These are phyloP conservation scores for Limtongia smithiae DNA, from an alignment of 805 yeast species.

Conservation along the genomic window DNA sequence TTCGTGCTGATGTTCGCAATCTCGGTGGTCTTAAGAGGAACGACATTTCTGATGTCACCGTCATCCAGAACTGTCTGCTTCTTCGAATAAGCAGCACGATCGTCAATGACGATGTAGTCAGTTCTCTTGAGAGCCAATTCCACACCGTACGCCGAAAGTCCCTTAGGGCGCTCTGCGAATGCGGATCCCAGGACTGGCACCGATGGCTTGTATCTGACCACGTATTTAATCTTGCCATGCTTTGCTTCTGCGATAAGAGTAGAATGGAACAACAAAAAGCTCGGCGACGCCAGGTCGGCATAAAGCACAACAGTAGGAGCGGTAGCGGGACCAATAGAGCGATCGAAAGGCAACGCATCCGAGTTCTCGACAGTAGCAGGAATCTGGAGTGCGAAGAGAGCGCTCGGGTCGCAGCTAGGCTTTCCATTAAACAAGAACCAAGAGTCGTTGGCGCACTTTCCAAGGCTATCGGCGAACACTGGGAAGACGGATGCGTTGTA, in stretches of 20 bases:
- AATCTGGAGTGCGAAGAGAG: conserved; percentile 74
- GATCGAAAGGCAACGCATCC: conserved; percentile 49
- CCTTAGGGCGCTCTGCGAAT: conserved; percentile 2
- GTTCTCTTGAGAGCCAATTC: conserved; percentile 62
- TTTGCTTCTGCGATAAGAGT: conserved; percentile 58
- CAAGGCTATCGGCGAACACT: conserved; percentile 32
- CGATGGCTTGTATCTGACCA: conserved; percentile 66
- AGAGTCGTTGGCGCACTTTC: conserved; percentile 42
- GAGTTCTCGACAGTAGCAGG: conserved; percentile 29
- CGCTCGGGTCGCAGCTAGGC: conserved; percentile 63
- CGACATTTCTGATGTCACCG: conserved; percentile 28
- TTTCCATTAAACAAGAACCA: conserved; percentile 55
- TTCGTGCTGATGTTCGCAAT: conserved; percentile 33
- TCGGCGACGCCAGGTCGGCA: conserved; percentile 54
- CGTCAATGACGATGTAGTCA: conserved; percentile 64
- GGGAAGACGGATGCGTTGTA: conserved; percentile 43
- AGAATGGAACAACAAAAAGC: conserved; percentile 55
- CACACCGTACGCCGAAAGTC: conserved; percentile 57
- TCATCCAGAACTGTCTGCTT: background rate
- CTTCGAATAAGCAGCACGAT: conserved; percentile 40
- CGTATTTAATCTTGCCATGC: conserved; percentile 64
- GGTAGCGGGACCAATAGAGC: conserved; percentile 52
- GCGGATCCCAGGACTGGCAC: conserved; percentile 32
- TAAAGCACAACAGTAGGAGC: conserved; percentile 60
- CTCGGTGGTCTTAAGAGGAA: conserved; percentile 27